phyloP scores from a whole-genome alignment of 2,329 filamentous ascomycete genomes.

The Talaromyces rugulosus region DNA sequence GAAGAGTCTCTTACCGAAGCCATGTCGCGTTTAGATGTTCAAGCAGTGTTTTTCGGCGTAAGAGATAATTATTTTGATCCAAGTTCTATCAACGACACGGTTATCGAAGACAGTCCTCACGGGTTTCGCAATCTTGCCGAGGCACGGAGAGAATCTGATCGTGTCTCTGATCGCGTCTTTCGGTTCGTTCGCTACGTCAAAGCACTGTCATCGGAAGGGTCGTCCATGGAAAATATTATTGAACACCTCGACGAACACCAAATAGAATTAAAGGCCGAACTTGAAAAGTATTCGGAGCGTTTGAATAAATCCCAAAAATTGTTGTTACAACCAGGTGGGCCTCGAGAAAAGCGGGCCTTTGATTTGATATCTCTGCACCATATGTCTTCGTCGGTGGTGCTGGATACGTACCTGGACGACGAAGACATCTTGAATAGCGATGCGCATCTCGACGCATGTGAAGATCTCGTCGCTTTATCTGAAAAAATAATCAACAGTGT shows the following conservation, averaged over 20 bases:
- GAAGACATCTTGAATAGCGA: conserved; percentile 8
- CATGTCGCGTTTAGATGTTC: conserved; percentile 12
- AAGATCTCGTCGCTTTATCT: not conserved
- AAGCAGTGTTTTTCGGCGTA: conserved; percentile 14
- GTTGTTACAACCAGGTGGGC: not conserved
- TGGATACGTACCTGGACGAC: conserved; percentile 14
- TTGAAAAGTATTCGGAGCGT: not conserved
- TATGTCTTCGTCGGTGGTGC: conserved; percentile 3
- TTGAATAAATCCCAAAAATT: not conserved
- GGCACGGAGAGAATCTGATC: conserved; percentile 1
- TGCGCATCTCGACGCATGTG: conserved; percentile 9
- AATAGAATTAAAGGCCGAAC: not conserved
- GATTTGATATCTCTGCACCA: conserved; percentile 16
- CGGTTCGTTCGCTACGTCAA: not conserved
- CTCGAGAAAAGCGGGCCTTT: conserved; percentile 13
- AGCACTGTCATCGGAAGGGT: not conserved
- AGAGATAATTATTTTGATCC: not conserved
- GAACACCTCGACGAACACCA: not conserved
- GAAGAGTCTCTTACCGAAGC: conserved; percentile 9
- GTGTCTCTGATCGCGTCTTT: not conserved
- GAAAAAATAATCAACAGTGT: conserved; percentile 5
- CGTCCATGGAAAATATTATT: not conserved
- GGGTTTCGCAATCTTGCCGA: conserved; percentile 3
- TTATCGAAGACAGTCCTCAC: not conserved
- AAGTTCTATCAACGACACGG: not conserved